phyloP scores from a whole-genome alignment of 2,329 filamentous ascomycete genomes.

The Hirsutella rhossiliensis region DNA sequence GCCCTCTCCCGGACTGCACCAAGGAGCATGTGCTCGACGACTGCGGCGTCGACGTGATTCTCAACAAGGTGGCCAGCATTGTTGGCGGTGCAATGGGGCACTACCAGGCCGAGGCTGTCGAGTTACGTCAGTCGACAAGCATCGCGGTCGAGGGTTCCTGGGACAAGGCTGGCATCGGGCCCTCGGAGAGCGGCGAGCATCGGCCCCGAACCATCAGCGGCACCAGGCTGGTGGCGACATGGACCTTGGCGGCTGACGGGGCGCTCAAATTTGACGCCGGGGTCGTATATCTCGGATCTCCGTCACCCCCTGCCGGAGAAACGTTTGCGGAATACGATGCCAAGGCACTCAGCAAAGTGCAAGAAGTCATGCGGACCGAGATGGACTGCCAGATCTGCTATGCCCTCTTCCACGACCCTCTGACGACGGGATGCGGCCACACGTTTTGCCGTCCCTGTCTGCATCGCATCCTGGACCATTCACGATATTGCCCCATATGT shows the following conservation, averaged over 20 bases:
- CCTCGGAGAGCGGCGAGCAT: background rate
- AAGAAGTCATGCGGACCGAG: conserved; percentile 52
- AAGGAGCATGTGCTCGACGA: conserved; percentile 66
- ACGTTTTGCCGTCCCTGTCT: conserved; percentile 80
- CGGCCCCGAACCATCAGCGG: conserved; percentile 28
- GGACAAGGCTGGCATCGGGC: conserved; percentile 21
- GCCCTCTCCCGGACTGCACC: conserved; percentile 54
- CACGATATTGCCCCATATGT: conserved; percentile 69
- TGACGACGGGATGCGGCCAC: conserved; percentile 79
- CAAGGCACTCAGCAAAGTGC: conserved; percentile 37
- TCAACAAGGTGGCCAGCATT: conserved; percentile 57
- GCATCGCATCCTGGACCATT: conserved; percentile 63
- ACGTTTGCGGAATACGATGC: conserved; percentile 12
- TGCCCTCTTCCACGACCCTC: conserved; percentile 64
- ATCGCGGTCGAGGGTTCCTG: conserved; percentile 25
- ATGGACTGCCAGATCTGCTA: conserved; percentile 88
- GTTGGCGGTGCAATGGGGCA: conserved; percentile 41
- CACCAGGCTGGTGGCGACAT: conserved; percentile 54
- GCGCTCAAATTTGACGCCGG: conserved; percentile 44
- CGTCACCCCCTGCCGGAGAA: conserved; percentile 12
- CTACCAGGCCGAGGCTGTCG: conserved; percentile 18
- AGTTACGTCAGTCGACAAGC: conserved; percentile 20
- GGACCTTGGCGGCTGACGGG: conserved; percentile 50
- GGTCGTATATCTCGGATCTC: conserved; percentile 31
- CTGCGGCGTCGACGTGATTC: conserved; percentile 63